Conservation (phyloP, 108 stramenopile genomes). For the Seminavis robusta region DNA sequence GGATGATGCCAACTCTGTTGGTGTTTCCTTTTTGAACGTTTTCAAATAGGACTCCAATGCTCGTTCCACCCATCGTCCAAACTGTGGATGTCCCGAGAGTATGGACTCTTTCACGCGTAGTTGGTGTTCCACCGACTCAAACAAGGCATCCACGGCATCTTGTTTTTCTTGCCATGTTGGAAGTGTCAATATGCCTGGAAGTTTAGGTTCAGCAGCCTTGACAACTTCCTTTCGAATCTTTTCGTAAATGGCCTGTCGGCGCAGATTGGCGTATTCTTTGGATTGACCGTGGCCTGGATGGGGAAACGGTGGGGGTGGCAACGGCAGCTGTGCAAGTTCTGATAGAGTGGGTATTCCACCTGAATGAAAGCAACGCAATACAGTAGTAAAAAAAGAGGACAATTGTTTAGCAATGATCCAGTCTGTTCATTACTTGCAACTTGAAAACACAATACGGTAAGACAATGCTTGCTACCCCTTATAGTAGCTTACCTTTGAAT, state of each 20-base stretch:
- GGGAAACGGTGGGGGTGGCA: constrained; percentile 35
- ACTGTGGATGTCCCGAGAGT: constrained; percentile 54
- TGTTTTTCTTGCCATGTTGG: constrained; percentile 54
- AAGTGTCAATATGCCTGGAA: constrained; percentile 35
- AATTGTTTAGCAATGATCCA: not conserved
- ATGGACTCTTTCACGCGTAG: constrained; percentile 46
- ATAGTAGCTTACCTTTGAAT: constrained; percentile 22
- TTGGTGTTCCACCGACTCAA: constrained; percentile 58
- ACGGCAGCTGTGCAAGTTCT: constrained; percentile 34
- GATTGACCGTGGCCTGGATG: constrained; percentile 52
- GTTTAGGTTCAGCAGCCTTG: constrained; percentile 32
- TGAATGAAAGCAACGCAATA: no score
- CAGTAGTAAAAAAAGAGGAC: not conserved
- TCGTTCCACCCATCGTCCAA: constrained; percentile 55
- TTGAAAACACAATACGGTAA: not conserved
- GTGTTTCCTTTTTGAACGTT: constrained; percentile 19
- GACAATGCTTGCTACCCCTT: not conserved
- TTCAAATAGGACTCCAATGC: constrained; percentile 61
- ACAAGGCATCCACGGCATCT: constrained; percentile 69
- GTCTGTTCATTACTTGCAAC: not conserved
- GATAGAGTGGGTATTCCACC: constrained; percentile 66
- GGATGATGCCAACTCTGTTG: not conserved
- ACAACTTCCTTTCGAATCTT: constrained; percentile 32
- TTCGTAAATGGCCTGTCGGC: constrained; percentile 26
- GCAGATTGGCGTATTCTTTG: constrained; percentile 41